These are phyloP conservation scores for Gracilaria caudata DNA, from an alignment of 23 red algal genomes.

Conservation along the genomic window DNA sequence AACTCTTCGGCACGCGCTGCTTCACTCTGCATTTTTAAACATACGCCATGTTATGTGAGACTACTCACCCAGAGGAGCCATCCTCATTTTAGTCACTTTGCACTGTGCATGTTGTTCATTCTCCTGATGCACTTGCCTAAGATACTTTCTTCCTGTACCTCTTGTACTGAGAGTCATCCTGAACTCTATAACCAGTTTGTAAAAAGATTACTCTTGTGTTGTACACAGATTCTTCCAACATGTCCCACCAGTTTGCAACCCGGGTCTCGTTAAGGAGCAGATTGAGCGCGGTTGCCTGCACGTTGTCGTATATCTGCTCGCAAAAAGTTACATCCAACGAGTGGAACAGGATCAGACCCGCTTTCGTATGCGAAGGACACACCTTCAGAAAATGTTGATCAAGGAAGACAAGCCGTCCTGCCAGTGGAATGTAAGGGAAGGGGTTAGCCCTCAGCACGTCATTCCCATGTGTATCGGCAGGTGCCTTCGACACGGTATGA, in stretches of 20 bases:
- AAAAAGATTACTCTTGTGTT: conserved; percentile 24
- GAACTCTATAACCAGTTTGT: background rate
- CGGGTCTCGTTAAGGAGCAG: background rate
- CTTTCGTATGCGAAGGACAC: background rate
- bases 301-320: too few species aligned
- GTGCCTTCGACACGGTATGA: too few species aligned
- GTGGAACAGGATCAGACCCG: background rate
- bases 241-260: background rate
- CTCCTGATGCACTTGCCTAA: conserved; percentile 12
- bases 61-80: background rate
- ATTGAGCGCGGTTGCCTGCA: too few species aligned
- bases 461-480: background rate
- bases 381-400: background rate
- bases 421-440: background rate
- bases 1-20: background rate
- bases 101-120: conserved; percentile 11
- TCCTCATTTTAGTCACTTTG: background rate
- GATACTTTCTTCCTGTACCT: conserved; percentile 3
- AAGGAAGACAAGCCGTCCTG: background rate
- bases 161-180: conserved; percentile 14
- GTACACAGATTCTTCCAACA: background rate
- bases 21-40: background rate
- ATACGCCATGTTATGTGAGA: background rate
- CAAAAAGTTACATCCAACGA: too few species aligned
- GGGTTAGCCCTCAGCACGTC: too few species aligned